A percentile compares a stretch with the other conserved stretches of the same genome.
Conservation (phyloP, 2,329 filamentous ascomycete species). For the Reticulascus tulasneorum region DNA sequence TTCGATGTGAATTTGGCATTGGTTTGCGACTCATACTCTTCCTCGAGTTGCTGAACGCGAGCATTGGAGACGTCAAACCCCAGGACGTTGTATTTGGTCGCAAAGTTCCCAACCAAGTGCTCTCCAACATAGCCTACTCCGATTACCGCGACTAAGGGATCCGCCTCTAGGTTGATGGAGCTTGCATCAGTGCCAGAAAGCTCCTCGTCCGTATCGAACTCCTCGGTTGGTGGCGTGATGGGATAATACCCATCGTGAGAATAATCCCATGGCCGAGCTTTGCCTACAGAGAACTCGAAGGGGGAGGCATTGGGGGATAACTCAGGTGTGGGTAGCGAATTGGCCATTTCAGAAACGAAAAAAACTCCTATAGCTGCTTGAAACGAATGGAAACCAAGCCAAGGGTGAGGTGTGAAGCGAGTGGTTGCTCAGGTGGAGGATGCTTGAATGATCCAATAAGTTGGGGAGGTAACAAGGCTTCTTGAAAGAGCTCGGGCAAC, state of each 20-base stretch:
- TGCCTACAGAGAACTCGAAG: slow-evolving; percentile 5
- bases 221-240: slow-evolving; percentile 14
- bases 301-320: slow-evolving; percentile 5
- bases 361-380: too few species aligned
- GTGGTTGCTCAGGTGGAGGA: too few species aligned
- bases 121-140: slow-evolving; percentile 51
- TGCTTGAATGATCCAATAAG: too few species aligned
- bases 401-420: too few species aligned
- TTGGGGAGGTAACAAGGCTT: too few species aligned
- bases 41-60: slow-evolving; percentile 29
- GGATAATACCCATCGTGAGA: slow-evolving; percentile 11
- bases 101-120: slow-evolving; percentile 43
- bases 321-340: too few species aligned
- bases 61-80: slow-evolving; percentile 44
- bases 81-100: slow-evolving; percentile 34
- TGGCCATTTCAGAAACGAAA: too few species aligned
- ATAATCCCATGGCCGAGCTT: slow-evolving; percentile 7
- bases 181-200: slow-evolving; percentile 6
- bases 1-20: slow-evolving; percentile 31
- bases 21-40: slow-evolving; percentile 21
- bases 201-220: slow-evolving; percentile 15
- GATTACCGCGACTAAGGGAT: slow-evolving; percentile 42
- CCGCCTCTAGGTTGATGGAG: slow-evolving; percentile 12
- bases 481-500: too few species aligned
- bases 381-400: too few species aligned